These are phyloP conservation scores for Wallacemonas sp. DNA, from an alignment of 208 protist species.

Conservation along the genomic window DNA sequence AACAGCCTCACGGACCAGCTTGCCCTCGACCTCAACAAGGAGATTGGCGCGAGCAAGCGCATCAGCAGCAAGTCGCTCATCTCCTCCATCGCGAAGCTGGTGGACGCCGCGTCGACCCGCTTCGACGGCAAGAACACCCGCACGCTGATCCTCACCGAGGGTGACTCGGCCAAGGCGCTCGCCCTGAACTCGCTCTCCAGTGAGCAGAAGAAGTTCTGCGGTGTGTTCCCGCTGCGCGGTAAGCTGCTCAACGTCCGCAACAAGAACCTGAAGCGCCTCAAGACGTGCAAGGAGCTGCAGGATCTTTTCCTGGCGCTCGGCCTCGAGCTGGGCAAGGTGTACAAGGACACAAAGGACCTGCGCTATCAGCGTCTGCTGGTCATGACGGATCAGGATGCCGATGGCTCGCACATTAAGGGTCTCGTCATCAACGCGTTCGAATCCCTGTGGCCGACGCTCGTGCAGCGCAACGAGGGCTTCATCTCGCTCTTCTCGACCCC, in stretches of 20 bases:
- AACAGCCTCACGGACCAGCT: constrained; percentile 72
- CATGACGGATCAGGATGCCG: constrained; percentile 99
- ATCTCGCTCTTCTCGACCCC: constrained; percentile 99
- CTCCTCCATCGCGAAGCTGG: constrained; percentile 97
- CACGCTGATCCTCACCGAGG: constrained; percentile 98
- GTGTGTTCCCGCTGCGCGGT: constrained; percentile 98
- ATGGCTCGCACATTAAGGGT: constrained; percentile 99
- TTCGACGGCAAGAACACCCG: constrained; percentile 82
- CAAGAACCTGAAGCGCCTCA: constrained; percentile 89
- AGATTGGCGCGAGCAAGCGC: constrained; percentile 70
- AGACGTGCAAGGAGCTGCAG: constrained; percentile 93
- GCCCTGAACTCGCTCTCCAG: constrained; percentile 96
- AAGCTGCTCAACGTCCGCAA: constrained; percentile 98
- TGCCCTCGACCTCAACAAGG: constrained; percentile 77
- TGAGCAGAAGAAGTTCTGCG: constrained; percentile 95
- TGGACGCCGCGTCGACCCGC: constrained; percentile 89
- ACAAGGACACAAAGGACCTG: constrained; percentile 80
- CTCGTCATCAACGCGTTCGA: constrained; percentile 99
- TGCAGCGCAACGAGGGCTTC: constrained; percentile 88
- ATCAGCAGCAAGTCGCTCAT: constrained; percentile 77
- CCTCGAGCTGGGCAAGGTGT: constrained; percentile 76
- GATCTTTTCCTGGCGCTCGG: constrained; percentile 88
- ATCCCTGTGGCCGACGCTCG: constrained; percentile 97
- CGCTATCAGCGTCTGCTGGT: constrained; percentile 99
- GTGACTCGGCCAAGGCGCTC: constrained; percentile 98